phyloP scores from a whole-genome alignment of 257 asterid genomes.

The Plectranthus barbatus region DNA sequence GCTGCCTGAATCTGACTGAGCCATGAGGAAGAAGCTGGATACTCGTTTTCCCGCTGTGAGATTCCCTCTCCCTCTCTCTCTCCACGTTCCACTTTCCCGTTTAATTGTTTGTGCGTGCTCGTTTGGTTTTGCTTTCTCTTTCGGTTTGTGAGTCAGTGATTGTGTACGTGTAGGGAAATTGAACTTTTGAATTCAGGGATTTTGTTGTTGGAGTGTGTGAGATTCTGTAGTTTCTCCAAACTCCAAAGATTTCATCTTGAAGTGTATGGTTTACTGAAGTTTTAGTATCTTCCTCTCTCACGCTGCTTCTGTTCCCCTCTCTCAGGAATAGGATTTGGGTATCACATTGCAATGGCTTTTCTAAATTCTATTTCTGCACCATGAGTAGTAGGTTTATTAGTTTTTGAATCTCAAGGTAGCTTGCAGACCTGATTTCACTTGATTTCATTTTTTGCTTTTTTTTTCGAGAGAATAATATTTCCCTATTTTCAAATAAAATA shows the following conservation, averaged over 20 bases:
- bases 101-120: neutral
- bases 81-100: neutral
- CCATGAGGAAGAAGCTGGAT: constrained; percentile 67
- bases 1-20: constrained; percentile 21
- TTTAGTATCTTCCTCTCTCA: neutral
- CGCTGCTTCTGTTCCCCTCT: neutral
- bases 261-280: neutral
- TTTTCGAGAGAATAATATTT: neutral
- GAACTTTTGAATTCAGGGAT: neutral
- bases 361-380: neutral
- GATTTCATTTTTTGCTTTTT: neutral
- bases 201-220: neutral
- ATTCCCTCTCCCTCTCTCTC: neutral
- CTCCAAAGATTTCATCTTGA: neutral
- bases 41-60: constrained; percentile 66
- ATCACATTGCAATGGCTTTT: neutral
- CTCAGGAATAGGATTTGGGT: neutral
- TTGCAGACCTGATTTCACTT: neutral
- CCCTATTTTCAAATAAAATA: neutral
- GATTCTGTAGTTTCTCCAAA: neutral
- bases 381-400: neutral
- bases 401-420: neutral
- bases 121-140: neutral
- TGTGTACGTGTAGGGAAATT: neutral
- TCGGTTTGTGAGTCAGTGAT: neutral